phyloP scores from a whole-genome alignment of 2,329 filamentous ascomycete genomes.

The Colletotrichum theobromicola region DNA sequence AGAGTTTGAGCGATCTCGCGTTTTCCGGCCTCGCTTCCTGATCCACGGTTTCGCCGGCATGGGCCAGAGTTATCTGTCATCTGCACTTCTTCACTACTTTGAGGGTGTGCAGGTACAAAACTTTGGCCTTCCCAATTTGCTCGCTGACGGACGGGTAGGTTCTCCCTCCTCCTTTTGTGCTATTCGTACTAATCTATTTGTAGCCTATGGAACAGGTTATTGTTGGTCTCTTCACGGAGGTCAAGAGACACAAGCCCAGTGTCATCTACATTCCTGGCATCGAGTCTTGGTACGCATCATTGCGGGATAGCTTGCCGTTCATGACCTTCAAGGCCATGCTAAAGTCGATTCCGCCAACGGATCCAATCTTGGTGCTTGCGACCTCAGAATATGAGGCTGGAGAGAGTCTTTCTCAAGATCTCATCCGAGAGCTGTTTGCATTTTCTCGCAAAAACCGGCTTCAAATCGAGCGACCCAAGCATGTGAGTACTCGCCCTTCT shows the following conservation, averaged over 20 bases:
- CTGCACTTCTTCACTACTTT: conserved; percentile 86
- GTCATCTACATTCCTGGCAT: conserved; percentile 94
- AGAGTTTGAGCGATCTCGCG: conserved; percentile 85
- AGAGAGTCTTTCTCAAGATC: conserved; percentile 62
- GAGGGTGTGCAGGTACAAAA: conserved; percentile 94
- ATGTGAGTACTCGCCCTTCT: conserved; percentile 46
- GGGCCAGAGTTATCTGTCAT: conserved; percentile 90
- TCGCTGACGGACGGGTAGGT: conserved; percentile 80
- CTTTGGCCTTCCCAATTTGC: conserved; percentile 87
- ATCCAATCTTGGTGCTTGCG: conserved; percentile 88
- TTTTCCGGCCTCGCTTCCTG: conserved; percentile 88
- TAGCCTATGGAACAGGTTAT: conserved; percentile 84
- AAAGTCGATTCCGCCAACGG: conserved; percentile 83
- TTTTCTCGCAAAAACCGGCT: conserved; percentile 82
- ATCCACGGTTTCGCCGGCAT: conserved; percentile 85
- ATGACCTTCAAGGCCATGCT: conserved; percentile 85
- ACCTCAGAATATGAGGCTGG: conserved; percentile 70
- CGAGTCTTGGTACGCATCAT: conserved; percentile 79
- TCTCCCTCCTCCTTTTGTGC: not conserved
- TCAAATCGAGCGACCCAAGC: conserved; percentile 69
- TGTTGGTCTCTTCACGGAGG: conserved; percentile 88
- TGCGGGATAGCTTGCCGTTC: conserved; percentile 69
- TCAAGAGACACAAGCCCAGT: conserved; percentile 92
- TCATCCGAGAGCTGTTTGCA: conserved; percentile 83
- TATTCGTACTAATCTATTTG: conserved; percentile 9